These are phyloP conservation scores for Apiotrichum porosum DNA, from an alignment of 1,284 basidiomycete species.

Conservation along the genomic window DNA sequence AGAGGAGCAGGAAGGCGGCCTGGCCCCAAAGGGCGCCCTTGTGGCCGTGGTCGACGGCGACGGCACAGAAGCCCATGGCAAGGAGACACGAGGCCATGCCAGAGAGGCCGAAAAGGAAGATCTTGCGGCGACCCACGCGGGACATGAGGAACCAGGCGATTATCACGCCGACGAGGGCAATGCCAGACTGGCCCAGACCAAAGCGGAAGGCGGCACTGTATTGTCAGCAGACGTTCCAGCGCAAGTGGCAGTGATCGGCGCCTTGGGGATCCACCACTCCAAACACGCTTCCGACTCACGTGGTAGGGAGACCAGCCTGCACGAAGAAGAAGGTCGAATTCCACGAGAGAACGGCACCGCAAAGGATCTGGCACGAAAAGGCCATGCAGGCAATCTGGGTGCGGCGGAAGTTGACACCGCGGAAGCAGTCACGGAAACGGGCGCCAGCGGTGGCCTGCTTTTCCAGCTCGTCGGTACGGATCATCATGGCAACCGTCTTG, in stretches of 20 bases:
- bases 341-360: conserved; percentile 23
- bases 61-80: conserved; percentile 46
- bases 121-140: conserved; percentile 27
- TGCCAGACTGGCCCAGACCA: conserved; percentile 25
- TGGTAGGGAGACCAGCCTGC: conserved; percentile 40
- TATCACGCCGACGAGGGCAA: conserved; percentile 21
- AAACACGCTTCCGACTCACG: no score
- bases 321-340: conserved; percentile 40
- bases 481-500: conserved; percentile 42
- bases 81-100: conserved; percentile 44
- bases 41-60: conserved; percentile 10
- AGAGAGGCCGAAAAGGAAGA: conserved; percentile 43
- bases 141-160: conserved; percentile 26
- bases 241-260: no score
- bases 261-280: no score
- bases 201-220: conserved; percentile 38
- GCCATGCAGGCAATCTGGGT: conserved; percentile 10
- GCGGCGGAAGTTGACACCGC: conserved; percentile 6
- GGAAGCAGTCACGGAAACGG: conserved; percentile 3
- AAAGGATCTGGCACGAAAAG: conserved; percentile 15
- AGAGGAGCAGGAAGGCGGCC: conserved; percentile 8
- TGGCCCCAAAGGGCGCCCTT: conserved; percentile 8
- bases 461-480: conserved; percentile 34
- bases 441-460: neutral
- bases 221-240: no score